Evolutionary conservation across 257 asterid species (phyloP), one percentile per base, ranked within the genome.

Genomic region (Oldenlandia corymbosa): DNA sequence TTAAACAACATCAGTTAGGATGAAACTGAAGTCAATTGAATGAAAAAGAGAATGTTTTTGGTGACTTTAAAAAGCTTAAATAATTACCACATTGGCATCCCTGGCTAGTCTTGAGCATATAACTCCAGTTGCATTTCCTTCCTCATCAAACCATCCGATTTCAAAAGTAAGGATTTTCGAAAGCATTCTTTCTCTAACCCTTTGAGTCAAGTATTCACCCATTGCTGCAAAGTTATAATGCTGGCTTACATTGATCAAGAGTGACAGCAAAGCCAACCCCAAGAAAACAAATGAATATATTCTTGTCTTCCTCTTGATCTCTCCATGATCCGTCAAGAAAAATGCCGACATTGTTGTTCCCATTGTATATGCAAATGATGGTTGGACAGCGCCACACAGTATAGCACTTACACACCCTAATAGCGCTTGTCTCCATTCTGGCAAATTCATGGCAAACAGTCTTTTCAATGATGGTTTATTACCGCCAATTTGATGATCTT

Each of bases 101-200:
- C 84, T 88, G 65, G 95, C 92, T n/a, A 91, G 85, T 58, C 94
- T 73, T 14, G 95, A 80, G 82, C 96, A 91, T 37, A 88, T 63
- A 20, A 92, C 88, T n/a, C 94, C 96, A 0, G 85, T 83, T 7
- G 91, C 67, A 66, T 91, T 88, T 72, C 86, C 90, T 14, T 88
- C 95, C 65, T 76, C 71, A 65, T 91, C 98, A 16, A 86, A 91
- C 98, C 98, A 91, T 36, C 90, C 95, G 2, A 88, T 71, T 75
- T 91, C 96, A n/a, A 91, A 91, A 0, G 91, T 88, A 56, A 91
- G 90, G 51, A 91, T 84, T 80, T 91, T 91, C 1, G 94, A 72
- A 62, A 91, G 48, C 92, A 88, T 84, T 55, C 83, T 81, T 67
- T 86, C 95, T 54, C 98, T 69, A 47, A 91, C 81, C 52, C 98